Conservation (phyloP, 2,329 filamentous ascomycete species). For the Epicoccum sorghinum region DNA sequence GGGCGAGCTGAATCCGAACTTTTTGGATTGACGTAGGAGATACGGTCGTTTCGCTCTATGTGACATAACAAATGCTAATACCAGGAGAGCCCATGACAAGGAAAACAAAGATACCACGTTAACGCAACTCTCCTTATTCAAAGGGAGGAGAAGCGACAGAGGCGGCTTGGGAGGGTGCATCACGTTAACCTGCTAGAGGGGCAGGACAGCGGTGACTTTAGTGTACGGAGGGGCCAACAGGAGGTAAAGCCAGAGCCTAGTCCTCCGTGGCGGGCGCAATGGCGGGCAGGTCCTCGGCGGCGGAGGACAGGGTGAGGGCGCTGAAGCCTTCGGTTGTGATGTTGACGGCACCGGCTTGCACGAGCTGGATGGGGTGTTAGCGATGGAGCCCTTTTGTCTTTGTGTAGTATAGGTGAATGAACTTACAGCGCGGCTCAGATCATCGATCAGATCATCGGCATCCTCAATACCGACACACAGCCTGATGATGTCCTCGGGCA, state of each 20-base stretch:
- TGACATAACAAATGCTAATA: too few relatives aligned
- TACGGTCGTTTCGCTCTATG: too few relatives aligned
- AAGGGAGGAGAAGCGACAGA: slow-evolving; percentile 34
- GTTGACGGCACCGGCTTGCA: slow-evolving; percentile 91
- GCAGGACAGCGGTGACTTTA: slow-evolving; percentile 46
- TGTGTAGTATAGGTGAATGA: neutral
- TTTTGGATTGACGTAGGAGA: too few relatives aligned
- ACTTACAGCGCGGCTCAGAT: slow-evolving; percentile 87
- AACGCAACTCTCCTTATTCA: neutral
- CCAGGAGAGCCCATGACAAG: too few relatives aligned
- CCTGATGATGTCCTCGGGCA: slow-evolving; percentile 96
- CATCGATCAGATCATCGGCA: slow-evolving; percentile 86
- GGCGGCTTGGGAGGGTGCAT: slow-evolving; percentile 42
- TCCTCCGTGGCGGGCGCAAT: slow-evolving; percentile 21
- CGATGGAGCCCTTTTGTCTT: neutral
- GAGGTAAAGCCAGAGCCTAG: slow-evolving; percentile 8
- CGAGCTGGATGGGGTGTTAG: slow-evolving; percentile 59
- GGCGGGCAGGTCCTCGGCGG: slow-evolving; percentile 16
- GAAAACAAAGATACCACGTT: neutral
- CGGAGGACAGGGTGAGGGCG: slow-evolving; percentile 53
- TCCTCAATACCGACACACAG: slow-evolving; percentile 98
- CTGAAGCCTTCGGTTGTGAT: slow-evolving; percentile 84
- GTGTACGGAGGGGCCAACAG: too few relatives aligned
- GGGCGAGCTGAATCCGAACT: too few relatives aligned
- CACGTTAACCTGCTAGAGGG: slow-evolving; percentile 41